These are phyloP conservation scores for Hanseniaspora guilliermondii DNA, from an alignment of 805 yeast genomes.

Conservation along the genomic window DNA sequence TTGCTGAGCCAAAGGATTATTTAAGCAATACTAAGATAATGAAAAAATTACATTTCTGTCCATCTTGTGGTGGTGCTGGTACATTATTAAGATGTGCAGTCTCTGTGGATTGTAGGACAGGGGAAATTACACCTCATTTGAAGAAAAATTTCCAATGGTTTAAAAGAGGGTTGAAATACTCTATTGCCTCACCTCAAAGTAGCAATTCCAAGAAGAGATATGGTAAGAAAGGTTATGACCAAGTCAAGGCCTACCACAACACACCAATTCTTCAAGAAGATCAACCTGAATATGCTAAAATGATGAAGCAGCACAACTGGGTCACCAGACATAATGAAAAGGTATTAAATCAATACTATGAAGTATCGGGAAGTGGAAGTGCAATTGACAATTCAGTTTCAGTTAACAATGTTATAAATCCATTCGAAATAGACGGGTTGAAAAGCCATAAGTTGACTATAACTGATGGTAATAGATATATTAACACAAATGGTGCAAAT, in stretches of 20 bases:
- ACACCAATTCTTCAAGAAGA: constrained; percentile 74
- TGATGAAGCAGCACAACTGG: constrained; percentile 81
- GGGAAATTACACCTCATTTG: constrained; percentile 74
- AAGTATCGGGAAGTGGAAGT: constrained; percentile 43
- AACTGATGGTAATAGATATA: constrained; percentile 12
- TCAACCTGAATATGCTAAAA: constrained; percentile 84
- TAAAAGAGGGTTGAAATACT: constrained; percentile 69
- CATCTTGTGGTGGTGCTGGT: constrained; percentile 80
- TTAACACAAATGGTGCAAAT: constrained; percentile 12
- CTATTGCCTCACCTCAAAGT: constrained; percentile 78
- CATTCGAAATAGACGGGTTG: constrained; percentile 61
- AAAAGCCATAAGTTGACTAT: constrained; percentile 32
- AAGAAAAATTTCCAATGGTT: constrained; percentile 91
- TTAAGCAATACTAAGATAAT: constrained; percentile 7
- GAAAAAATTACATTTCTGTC: constrained; percentile 75
- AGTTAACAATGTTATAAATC: constrained; percentile 75
- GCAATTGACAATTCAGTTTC: constrained; percentile 23
- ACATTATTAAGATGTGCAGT: constrained; percentile 86
- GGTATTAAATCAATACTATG: constrained; percentile 74
- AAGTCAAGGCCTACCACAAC: constrained; percentile 32
- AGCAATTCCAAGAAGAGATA: constrained; percentile 55
- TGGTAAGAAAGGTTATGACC: constrained; percentile 68
- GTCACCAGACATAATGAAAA: constrained; percentile 76
- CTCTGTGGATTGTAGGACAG: constrained; percentile 64
- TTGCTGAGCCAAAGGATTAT: constrained; percentile 60